Evolutionary conservation across 2,329 filamentous ascomycete genomes (phyloP).

Genomic region (Nemania sp.): DNA sequence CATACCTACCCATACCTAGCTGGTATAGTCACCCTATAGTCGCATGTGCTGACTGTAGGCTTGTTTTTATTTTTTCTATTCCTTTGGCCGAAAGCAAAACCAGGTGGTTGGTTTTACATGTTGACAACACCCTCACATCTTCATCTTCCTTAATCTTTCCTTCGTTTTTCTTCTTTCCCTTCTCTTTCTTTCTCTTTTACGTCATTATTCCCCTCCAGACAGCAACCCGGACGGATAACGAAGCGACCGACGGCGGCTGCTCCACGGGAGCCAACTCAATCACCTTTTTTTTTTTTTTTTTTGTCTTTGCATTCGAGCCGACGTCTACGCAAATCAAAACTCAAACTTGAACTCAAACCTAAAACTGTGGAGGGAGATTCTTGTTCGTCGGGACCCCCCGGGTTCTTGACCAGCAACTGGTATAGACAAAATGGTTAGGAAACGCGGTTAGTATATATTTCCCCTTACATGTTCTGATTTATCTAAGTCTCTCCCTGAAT

Average conservation of each 20-base stretch:
- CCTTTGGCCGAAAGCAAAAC: constrained; percentile 17
- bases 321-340: constrained; percentile 25
- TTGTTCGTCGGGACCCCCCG: constrained; percentile 32
- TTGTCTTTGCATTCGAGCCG: constrained; percentile 11
- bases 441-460: constrained; percentile 62
- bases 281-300: too few species aligned
- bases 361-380: constrained; percentile 16
- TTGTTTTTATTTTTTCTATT: constrained; percentile 26
- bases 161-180: constrained; percentile 11
- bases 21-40: constrained; percentile 30
- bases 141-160: constrained; percentile 3
- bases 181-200: constrained; percentile 23
- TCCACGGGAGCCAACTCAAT: constrained; percentile 11
- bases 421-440: constrained; percentile 62
- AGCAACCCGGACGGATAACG: constrained; percentile 16
- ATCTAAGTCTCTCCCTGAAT: constrained; percentile 26
- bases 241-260: constrained; percentile 20
- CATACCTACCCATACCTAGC: too few species aligned
- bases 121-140: constrained; percentile 14
- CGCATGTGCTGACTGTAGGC: constrained; percentile 24
- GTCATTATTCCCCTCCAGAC: constrained; percentile 17
- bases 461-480: constrained; percentile 34
- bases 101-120: constrained; percentile 32
- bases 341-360: constrained; percentile 28
- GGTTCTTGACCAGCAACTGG: constrained; percentile 26